phyloP scores from a whole-genome alignment of 768 basidiomycete genomes.

The Podaxis carcinomalis region DNA sequence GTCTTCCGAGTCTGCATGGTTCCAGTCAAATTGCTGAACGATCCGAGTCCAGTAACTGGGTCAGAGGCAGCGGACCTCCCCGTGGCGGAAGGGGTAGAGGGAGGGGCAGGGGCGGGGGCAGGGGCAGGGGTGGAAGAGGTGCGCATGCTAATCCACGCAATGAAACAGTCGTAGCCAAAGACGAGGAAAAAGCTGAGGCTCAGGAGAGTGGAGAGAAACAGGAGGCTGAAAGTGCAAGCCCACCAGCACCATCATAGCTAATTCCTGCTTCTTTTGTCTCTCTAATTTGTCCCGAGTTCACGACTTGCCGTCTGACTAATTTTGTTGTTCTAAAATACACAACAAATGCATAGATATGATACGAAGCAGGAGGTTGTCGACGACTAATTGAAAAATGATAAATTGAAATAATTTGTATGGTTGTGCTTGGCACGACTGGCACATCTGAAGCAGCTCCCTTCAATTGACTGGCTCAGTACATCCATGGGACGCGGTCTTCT shows the following conservation, averaged over 20 bases:
- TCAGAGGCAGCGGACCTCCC: slow-evolving; percentile 1
- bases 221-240: background rate
- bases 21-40: background rate
- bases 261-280: background rate
- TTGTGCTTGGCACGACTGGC: background rate
- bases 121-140: slow-evolving; percentile 9
- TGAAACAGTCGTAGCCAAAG: background rate
- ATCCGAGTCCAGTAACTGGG: background rate
- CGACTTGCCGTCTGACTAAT: background rate
- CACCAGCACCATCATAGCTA: slow-evolving; percentile 4
- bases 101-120: slow-evolving; percentile 18
- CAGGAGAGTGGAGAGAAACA: background rate
- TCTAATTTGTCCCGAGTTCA: background rate
- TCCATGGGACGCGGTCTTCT: slow-evolving; percentile 61
- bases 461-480: background rate
- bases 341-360: too few species aligned
- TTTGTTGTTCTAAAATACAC: too few species aligned
- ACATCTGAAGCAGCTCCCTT: background rate
- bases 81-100: slow-evolving; percentile 17
- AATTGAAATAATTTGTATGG: slow-evolving; percentile 1
- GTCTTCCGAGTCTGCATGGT: background rate
- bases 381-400: background rate
- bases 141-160: background rate
- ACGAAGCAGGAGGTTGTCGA: too few species aligned
- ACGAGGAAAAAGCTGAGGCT: background rate